A percentile compares a stretch with the other conserved stretches of the same genome.
phyloP scores from a whole-genome alignment of 2,329 filamentous ascomycete species.

The Elsinoe arachidis region DNA sequence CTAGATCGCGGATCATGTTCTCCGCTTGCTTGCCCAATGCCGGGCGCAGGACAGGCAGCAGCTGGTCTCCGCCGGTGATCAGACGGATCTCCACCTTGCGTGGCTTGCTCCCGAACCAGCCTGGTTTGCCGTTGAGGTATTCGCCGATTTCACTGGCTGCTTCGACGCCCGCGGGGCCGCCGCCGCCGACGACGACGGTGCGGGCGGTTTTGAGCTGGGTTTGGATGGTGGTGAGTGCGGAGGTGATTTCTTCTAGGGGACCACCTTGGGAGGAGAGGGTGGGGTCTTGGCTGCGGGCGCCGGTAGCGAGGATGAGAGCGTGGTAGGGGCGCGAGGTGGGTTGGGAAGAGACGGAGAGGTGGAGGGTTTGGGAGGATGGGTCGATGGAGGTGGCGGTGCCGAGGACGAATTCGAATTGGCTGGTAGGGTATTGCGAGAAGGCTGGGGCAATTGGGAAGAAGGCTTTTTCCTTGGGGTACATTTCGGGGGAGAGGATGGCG shows the following conservation, averaged over 20 bases:
- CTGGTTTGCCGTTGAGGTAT: conserved; percentile 31
- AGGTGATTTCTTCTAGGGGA: conserved; percentile 25
- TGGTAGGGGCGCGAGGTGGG: conserved; percentile 38
- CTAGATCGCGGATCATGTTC: conserved; percentile 37
- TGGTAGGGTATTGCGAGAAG: conserved; percentile 43
- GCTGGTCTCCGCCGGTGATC: conserved; percentile 32
- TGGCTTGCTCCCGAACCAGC: conserved; percentile 30
- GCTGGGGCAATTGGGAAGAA: conserved; percentile 41
- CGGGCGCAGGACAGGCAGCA: conserved; percentile 35
- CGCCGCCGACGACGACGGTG: conserved; percentile 29
- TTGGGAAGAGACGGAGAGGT: conserved; percentile 30
- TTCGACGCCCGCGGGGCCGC: conserved; percentile 32
- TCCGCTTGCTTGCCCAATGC: conserved; percentile 36
- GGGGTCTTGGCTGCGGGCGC: conserved; percentile 39
- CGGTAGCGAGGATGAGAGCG: conserved; percentile 49
- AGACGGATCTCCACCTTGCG: conserved; percentile 37
- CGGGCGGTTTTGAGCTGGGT: conserved; percentile 27
- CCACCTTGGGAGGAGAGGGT: conserved; percentile 36
- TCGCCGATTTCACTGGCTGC: conserved; percentile 31
- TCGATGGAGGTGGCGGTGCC: conserved; percentile 43
- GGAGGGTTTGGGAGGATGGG: conserved; percentile 34
- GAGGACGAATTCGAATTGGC: conserved; percentile 43
- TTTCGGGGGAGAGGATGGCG: conserved; percentile 40
- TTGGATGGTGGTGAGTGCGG: conserved; percentile 27
- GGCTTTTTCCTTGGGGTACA: conserved; percentile 40